These are phyloP conservation scores for Starmerella potacharoeniae DNA, from an alignment of 805 yeast species.

Conservation along the genomic window DNA sequence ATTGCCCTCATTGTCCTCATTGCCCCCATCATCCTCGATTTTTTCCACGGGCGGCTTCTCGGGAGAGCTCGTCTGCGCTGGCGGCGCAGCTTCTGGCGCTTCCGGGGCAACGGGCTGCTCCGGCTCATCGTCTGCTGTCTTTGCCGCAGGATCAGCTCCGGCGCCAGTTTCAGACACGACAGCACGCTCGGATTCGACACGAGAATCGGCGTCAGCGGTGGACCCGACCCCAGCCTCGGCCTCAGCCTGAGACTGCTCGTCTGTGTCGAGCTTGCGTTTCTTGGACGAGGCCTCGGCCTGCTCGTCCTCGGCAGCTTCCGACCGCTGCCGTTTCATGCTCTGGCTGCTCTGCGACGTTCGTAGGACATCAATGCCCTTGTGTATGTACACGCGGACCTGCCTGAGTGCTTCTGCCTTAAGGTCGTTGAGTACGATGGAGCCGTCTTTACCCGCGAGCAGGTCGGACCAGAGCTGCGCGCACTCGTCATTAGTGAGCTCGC, in stretches of 20 bases:
- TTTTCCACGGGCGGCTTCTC: too few species aligned
- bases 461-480: slow-evolving; percentile 5
- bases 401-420: slow-evolving; percentile 9
- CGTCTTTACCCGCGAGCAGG: neutral
- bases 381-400: slow-evolving; percentile 10
- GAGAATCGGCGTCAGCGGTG: too few species aligned
- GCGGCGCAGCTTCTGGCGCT: too few species aligned
- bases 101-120: too few species aligned
- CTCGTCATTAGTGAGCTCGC: neutral
- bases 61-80: too few species aligned
- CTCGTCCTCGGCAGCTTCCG: neutral
- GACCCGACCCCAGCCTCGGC: too few species aligned
- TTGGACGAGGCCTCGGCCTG: neutral
- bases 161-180: too few species aligned
- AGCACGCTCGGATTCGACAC: too few species aligned
- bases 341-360: neutral
- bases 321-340: neutral
- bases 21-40: too few species aligned
- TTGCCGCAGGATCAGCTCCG: too few species aligned
- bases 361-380: slow-evolving; percentile 6
- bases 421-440: neutral
- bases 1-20: too few species aligned
- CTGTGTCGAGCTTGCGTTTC: neutral
- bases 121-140: too few species aligned
- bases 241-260: neutral